A percentile compares a stretch with the other conserved stretches of the same genome.
phyloP scores from a whole-genome alignment of 2,329 filamentous ascomycete genomes.

The Sphaerulina musiva region DNA sequence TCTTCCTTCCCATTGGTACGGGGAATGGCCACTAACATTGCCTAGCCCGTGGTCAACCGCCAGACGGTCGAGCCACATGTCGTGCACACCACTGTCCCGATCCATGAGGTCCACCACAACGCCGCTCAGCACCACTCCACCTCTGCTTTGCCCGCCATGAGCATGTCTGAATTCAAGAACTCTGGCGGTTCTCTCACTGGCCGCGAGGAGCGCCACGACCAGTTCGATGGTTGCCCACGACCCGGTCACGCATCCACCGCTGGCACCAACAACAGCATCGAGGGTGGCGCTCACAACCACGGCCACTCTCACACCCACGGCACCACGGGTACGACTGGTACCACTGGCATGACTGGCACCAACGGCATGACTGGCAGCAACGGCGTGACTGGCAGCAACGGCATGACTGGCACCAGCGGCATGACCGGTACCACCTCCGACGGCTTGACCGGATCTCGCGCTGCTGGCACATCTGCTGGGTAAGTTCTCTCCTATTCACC shows the following conservation, averaged over 20 bases:
- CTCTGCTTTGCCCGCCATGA: slow-evolving; percentile 58
- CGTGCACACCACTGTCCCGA: slow-evolving; percentile 63
- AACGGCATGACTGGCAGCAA: too few species aligned
- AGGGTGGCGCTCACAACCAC: slow-evolving; percentile 2
- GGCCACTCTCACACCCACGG: slow-evolving; percentile 7
- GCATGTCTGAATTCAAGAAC: slow-evolving; percentile 56
- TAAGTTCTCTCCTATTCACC: neutral
- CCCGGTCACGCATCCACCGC: slow-evolving; percentile 6
- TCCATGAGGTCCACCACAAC: slow-evolving; percentile 67
- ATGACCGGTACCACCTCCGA: neutral
- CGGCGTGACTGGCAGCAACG: neutral
- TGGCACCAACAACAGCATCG: slow-evolving; percentile 8
- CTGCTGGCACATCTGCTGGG: neutral
- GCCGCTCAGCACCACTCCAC: slow-evolving; percentile 59
- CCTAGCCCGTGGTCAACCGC: slow-evolving; percentile 65
- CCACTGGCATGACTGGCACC: too few species aligned
- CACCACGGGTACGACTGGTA: neutral
- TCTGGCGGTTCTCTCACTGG: slow-evolving; percentile 51
- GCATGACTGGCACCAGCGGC: neutral
- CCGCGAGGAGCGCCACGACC: slow-evolving; percentile 51
- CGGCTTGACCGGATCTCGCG: neutral
- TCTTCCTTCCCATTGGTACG: neutral
- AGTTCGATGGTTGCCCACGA: slow-evolving; percentile 47
- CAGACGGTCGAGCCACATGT: slow-evolving; percentile 59
- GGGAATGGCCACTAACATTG: slow-evolving; percentile 46